Evolutionary conservation across 2,329 filamentous ascomycete species (phyloP), one percentile per base, ranked within the genome.

Genomic region (Lecanicillium sp.): DNA sequence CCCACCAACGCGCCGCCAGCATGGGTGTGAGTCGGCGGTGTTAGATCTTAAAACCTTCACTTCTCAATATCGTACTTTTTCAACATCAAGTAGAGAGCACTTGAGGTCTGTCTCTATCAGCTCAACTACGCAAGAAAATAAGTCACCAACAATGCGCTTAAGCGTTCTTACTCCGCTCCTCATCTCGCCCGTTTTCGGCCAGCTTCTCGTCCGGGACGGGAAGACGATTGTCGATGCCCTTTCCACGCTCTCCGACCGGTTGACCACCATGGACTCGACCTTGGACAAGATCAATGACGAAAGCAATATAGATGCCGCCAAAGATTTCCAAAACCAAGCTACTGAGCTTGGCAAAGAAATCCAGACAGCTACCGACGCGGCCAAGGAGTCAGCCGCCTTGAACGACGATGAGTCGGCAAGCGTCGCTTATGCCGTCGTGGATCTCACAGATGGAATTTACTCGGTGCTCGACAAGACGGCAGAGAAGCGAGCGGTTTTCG

Each of bases 241-340:
- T 4, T 33, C 30, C 11, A 11, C 25, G 3, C 34, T 35, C 3
- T 29, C 32, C 3, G 25, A 29, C 11, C 31, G 34, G 12, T 22
- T 40, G 19, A 17, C 5, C 8, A 28, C 32, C 9, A 40, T 40
- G 37, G 34, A 22, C 31, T n/a, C 25, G 7, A 35, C 37, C 2
- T 15, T 40, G 8, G 37, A 40, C 17, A 22, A 20, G 17, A 40
- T 40, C 13, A 30, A 30, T 5, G 37, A 31, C n/a, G 12, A 22
- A 13, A 6, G 7, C 22, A 22, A 40, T 15, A 25, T 31, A 4
- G 20, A 40, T 12, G 31, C 30, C 10, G 37, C 37, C 6, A 25
- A 34, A 2, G 31, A 34, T 11, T 40, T 40, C 14, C 37, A 40
- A 22, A 40, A 40, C 27, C 15, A 40, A 27, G 37, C 37, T 5